Conservation (phyloP, 2,329 filamentous ascomycete genomes). For the Aspergillus spinulosporus region DNA sequence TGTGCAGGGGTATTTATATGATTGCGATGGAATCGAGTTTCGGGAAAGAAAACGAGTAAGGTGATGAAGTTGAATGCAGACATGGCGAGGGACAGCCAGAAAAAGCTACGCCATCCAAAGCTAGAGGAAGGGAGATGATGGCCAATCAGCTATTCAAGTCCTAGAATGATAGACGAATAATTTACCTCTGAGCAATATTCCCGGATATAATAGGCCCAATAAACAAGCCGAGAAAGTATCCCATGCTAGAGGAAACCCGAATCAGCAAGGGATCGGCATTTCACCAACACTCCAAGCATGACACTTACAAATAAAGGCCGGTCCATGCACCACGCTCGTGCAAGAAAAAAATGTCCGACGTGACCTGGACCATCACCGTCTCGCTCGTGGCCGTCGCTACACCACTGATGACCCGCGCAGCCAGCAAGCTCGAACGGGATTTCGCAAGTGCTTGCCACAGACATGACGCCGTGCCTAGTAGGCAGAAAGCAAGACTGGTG, state of each 20-base stretch:
- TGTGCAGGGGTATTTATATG: not conserved
- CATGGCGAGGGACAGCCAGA: constrained; percentile 13
- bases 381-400: constrained; percentile 10
- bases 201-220: constrained; percentile 13
- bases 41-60: constrained; percentile 1
- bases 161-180: not conserved
- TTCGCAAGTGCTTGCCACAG: constrained; percentile 11
- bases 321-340: constrained; percentile 12
- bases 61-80: constrained; percentile 2
- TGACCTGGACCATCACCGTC: constrained; percentile 9
- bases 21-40: not conserved
- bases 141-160: not conserved
- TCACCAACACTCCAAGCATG: no score
- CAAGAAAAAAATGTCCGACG: constrained; percentile 12
- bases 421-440: constrained; percentile 3
- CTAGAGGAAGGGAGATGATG: not conserved
- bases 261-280: no score
- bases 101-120: constrained; percentile 15
- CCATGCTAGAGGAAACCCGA: not conserved
- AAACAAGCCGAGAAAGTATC: constrained; percentile 8
- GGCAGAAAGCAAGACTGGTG: not conserved
- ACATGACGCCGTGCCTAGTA: not conserved
- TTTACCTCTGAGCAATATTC: constrained; percentile 10
- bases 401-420: constrained; percentile 7
- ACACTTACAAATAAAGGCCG: constrained; percentile 10